Percentiles rank a stretch among this genome's conserved stretches.
phyloP scores from a whole-genome alignment of 139 green algal species.

The Coelastrella sp. region DNA sequence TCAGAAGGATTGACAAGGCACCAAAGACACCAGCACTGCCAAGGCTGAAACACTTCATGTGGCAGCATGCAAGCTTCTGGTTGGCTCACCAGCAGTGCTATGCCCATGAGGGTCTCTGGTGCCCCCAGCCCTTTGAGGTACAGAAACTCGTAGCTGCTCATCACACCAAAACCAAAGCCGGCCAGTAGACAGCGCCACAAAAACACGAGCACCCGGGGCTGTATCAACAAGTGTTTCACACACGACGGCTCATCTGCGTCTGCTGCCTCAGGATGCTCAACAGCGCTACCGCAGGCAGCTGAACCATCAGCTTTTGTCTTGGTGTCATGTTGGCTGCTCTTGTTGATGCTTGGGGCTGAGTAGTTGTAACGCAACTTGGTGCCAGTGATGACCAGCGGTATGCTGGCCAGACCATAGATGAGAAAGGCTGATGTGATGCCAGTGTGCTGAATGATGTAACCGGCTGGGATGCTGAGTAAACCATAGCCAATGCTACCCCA shows the following conservation, averaged over 20 bases:
- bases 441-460: conserved; percentile 32
- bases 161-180: conserved; percentile 48
- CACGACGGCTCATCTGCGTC: neutral
- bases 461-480: conserved; percentile 19
- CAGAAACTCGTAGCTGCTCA: conserved; percentile 57
- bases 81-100: conserved; percentile 48
- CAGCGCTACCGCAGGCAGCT: neutral
- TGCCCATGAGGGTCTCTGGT: conserved; percentile 49
- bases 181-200: conserved; percentile 51
- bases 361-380: conserved; percentile 3
- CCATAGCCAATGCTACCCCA: conserved; percentile 53
- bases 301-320: neutral
- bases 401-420: conserved; percentile 24
- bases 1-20: neutral
- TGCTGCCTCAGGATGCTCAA: neutral
- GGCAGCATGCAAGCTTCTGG: neutral
- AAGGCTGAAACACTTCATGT: neutral
- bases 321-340: neutral
- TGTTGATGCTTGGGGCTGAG: neutral
- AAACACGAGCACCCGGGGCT: conserved; percentile 47
- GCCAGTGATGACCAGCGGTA: conserved; percentile 23
- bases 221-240: neutral
- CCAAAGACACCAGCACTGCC: neutral
- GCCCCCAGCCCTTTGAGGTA: conserved; percentile 53
- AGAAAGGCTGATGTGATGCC: conserved; percentile 47